A percentile compares a stretch with the other conserved stretches of the same genome.
Conservation (phyloP, 2,329 filamentous ascomycete genomes). For the Phialophora chinensis region DNA sequence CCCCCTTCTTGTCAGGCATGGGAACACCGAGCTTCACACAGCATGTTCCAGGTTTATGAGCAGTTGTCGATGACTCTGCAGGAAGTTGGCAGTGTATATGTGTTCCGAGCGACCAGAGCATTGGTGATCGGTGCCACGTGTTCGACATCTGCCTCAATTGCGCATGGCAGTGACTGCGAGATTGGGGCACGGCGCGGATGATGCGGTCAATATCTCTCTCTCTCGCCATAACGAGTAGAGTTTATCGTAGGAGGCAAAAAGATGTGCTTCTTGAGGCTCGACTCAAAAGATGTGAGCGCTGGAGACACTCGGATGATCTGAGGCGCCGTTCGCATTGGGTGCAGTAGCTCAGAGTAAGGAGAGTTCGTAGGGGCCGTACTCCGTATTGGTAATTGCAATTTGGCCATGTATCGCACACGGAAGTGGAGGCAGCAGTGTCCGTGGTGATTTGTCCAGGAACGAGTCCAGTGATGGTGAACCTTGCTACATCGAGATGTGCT, state of each 20-base stretch:
- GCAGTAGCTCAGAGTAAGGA: background rate
- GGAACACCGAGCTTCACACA: background rate
- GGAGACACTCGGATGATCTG: background rate
- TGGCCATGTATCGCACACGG: conserved; percentile 6
- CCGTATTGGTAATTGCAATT: background rate
- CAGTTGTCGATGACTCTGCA: background rate
- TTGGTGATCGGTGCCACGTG: conserved; percentile 13
- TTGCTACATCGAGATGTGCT: conserved; percentile 15
- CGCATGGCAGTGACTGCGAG: conserved; percentile 8
- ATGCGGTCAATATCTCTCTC: background rate
- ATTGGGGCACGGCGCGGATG: background rate
- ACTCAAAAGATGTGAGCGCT: background rate
- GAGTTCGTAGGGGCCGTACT: background rate
- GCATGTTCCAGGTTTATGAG: background rate
- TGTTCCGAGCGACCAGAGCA: background rate
- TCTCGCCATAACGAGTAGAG: background rate
- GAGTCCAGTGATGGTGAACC: conserved; percentile 9
- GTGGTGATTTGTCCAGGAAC: conserved; percentile 13
- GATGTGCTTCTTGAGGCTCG: background rate
- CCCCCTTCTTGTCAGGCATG: background rate
- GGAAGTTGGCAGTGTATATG: background rate
- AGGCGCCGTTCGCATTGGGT: background rate
- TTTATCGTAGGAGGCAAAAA: background rate
- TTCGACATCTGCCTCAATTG: conserved; percentile 11
- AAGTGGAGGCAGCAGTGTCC: conserved; percentile 6